Conservation (phyloP, 169 alveolate genomes). For the Theileria luwenshuni region DNA sequence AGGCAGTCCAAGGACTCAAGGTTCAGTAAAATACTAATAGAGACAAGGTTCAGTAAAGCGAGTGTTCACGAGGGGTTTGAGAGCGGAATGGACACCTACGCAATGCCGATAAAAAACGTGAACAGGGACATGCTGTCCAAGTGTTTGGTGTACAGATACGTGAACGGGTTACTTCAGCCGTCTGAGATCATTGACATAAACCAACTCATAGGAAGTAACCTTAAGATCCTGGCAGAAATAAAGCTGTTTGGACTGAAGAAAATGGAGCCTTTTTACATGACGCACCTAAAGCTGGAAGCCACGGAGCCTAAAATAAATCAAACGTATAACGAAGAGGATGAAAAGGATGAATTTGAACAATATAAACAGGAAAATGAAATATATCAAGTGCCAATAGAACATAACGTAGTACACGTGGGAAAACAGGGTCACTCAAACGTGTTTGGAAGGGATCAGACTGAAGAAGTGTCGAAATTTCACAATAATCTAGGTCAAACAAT, state of each 20-base stretch:
- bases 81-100: neutral
- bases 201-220: neutral
- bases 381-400: constrained; percentile 13
- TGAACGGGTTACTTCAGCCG: constrained; percentile 16
- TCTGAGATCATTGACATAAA: constrained; percentile 1
- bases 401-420: constrained; percentile 19
- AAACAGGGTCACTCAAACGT: constrained; percentile 10
- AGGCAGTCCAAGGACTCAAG: constrained; percentile 9
- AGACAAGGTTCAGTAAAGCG: constrained; percentile 5
- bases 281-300: constrained; percentile 7
- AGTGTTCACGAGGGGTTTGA: neutral
- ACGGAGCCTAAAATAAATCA: neutral
- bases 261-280: constrained; percentile 2
- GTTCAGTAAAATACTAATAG: constrained; percentile 11
- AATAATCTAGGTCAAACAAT: constrained; percentile 63
- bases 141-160: constrained; percentile 3
- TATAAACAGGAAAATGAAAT: neutral
- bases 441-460: neutral
- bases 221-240: neutral
- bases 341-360: constrained; percentile 11
- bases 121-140: neutral
- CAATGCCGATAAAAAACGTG: constrained; percentile 5
- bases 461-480: constrained; percentile 27
- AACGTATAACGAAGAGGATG: neutral
- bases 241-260: constrained; percentile 6